phyloP scores from a whole-genome alignment of 768 basidiomycete genomes.

The Panaeolus papilionaceus region DNA sequence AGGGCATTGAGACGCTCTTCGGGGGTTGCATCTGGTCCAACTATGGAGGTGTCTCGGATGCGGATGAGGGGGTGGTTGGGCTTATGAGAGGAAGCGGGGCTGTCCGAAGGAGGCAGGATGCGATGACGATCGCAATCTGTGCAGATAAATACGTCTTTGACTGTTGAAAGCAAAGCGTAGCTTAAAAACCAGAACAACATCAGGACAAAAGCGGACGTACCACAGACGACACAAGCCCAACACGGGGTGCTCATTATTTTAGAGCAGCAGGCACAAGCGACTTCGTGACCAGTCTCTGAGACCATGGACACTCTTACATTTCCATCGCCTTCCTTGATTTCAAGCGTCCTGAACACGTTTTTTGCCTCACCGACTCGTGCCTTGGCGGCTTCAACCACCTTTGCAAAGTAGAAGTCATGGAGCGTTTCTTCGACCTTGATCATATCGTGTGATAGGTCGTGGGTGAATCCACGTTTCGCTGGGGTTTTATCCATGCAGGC shows the following conservation, averaged over 20 bases:
- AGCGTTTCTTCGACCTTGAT: slow-evolving; percentile 39
- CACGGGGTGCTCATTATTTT: slow-evolving; percentile 29
- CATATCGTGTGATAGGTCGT: slow-evolving; percentile 38
- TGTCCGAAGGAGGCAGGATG: slow-evolving; percentile 17
- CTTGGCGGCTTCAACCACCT: slow-evolving; percentile 34
- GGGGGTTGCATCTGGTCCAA: slow-evolving; percentile 27
- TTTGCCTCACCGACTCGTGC: slow-evolving; percentile 33
- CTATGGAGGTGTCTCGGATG: slow-evolving; percentile 31
- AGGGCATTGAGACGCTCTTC: slow-evolving; percentile 36
- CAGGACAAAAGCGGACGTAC: slow-evolving; percentile 21
- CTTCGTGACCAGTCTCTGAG: slow-evolving; percentile 18
- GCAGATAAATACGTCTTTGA: slow-evolving; percentile 40
- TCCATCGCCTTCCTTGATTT: slow-evolving; percentile 23
- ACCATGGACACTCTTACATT: background rate
- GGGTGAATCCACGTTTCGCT: slow-evolving; percentile 35
- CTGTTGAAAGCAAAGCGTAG: slow-evolving; percentile 21
- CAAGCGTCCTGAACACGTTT: slow-evolving; percentile 31
- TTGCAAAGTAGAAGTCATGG: slow-evolving; percentile 38
- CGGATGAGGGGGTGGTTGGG: slow-evolving; percentile 36
- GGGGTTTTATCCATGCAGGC: slow-evolving; percentile 37
- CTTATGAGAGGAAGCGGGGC: slow-evolving; percentile 28
- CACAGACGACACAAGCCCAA: slow-evolving; percentile 32
- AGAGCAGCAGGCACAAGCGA: slow-evolving; percentile 30
- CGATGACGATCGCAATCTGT: slow-evolving; percentile 35
- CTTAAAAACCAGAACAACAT: background rate